A percentile compares a stretch with the other conserved stretches of the same genome.
phyloP scores from a whole-genome alignment of 75 land plant species.

The Pinus taeda region DNA sequence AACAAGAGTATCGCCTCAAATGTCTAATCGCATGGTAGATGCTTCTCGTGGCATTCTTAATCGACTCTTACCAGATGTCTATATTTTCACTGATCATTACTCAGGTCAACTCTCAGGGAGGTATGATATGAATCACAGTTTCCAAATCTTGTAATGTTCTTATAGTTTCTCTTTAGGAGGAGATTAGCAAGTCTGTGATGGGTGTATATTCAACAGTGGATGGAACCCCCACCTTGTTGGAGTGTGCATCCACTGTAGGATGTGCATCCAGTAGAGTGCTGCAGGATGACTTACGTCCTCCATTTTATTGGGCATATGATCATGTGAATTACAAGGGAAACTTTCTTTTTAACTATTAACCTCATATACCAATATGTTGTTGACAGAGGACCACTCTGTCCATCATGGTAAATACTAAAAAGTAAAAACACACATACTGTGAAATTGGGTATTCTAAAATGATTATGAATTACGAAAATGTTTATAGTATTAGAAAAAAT shows the following conservation, averaged over 20 bases:
- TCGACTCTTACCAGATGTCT: slow-evolving; percentile 79
- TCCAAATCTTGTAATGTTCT: background rate
- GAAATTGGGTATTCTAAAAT: background rate
- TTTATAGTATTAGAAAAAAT: background rate
- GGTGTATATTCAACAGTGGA: no score
- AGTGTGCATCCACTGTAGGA: background rate
- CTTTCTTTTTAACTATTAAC: background rate
- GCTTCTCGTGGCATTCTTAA: slow-evolving; percentile 90
- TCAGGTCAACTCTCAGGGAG: slow-evolving; percentile 78
- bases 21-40: slow-evolving; percentile 74
- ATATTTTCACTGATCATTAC: slow-evolving; percentile 86
- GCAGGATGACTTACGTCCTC: no score
- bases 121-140: slow-evolving; percentile 30
- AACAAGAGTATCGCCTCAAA: slow-evolving; percentile 72
- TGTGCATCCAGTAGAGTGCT: no score
- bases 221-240: background rate
- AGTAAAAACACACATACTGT: background rate
- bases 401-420: no score
- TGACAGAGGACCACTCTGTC: background rate
- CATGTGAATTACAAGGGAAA: background rate
- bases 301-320: background rate
- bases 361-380: background rate
- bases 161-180: background rate
- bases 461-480: background rate
- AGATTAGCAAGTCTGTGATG: no score